Evolutionary conservation across 495 filamentous ascomycete species (phyloP).

Genomic region (Aspergillus wentii): DNA sequence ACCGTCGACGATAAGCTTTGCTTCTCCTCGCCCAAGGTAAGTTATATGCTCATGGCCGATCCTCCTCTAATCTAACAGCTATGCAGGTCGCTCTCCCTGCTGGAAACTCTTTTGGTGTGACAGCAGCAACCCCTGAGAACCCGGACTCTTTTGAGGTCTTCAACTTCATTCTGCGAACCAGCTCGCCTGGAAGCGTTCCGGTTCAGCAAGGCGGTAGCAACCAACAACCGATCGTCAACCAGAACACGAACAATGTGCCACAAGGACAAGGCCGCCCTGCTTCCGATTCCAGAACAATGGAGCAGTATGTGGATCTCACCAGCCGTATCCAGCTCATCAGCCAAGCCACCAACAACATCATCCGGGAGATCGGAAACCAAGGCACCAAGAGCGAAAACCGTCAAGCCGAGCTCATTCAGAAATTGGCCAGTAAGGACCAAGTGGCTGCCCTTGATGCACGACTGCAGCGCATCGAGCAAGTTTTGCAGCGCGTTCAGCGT

Average conservation of each 20-base stretch:
- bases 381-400: conserved; percentile 49
- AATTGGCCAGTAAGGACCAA: conserved; percentile 41
- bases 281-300: conserved; percentile 42
- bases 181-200: conserved; percentile 13
- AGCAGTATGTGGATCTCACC: conserved; percentile 77
- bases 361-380: conserved; percentile 53
- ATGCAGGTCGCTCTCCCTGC: conserved; percentile 62
- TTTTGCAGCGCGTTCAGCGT: conserved; percentile 49
- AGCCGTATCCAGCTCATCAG: conserved; percentile 72
- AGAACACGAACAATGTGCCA: conserved; percentile 18
- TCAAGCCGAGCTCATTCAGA: conserved; percentile 52
- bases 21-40: conserved; percentile 73
- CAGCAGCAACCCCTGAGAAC: conserved; percentile 81
- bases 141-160: conserved; percentile 93
- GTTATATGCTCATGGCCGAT: conserved; percentile 4
- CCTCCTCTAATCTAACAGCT: neutral
- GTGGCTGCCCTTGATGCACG: conserved; percentile 50
- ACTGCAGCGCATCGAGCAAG: conserved; percentile 54
- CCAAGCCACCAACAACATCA: conserved; percentile 65
- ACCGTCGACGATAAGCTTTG: conserved; percentile 77
- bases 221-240: conserved; percentile 27
- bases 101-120: conserved; percentile 82
- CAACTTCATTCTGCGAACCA: conserved; percentile 68
- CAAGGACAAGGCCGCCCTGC: conserved; percentile 34
- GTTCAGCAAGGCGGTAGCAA: conserved; percentile 28